A percentile compares a stretch with the other conserved stretches of the same genome.
phyloP scores from a whole-genome alignment of 352 stramenopile species.

The Phytophthora fragariae region DNA sequence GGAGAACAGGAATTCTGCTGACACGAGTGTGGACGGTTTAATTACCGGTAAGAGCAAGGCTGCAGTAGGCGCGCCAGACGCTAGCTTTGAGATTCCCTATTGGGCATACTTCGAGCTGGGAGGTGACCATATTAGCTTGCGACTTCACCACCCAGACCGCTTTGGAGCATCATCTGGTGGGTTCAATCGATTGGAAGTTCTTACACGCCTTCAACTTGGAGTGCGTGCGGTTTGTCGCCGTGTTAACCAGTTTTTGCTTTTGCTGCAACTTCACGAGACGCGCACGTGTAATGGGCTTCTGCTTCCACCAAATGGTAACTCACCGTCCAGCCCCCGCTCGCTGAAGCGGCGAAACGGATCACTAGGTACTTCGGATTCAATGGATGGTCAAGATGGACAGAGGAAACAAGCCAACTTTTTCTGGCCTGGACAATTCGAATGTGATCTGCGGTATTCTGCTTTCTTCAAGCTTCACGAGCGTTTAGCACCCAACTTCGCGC shows the following conservation, averaged over 20 bases:
- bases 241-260: constrained; percentile 87
- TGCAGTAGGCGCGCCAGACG: neutral
- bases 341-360: constrained; percentile 46
- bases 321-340: constrained; percentile 50
- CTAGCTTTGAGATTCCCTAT: constrained; percentile 66
- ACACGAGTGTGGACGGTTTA: neutral
- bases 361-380: constrained; percentile 34
- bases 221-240: constrained; percentile 74
- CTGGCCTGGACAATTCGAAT: constrained; percentile 90
- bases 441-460: constrained; percentile 77
- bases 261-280: constrained; percentile 88
- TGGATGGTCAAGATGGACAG: constrained; percentile 17
- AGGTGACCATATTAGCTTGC: constrained; percentile 57
- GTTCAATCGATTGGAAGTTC: constrained; percentile 66
- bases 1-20: constrained; percentile 22
- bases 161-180: constrained; percentile 23
- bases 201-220: constrained; percentile 80
- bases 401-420: constrained; percentile 62
- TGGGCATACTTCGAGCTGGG: constrained; percentile 84
- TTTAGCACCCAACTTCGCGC: constrained; percentile 76
- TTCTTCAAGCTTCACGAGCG: constrained; percentile 87
- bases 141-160: constrained; percentile 65
- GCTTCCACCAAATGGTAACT: constrained; percentile 52
- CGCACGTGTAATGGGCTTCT: constrained; percentile 78
- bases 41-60: neutral